Evolutionary conservation across 495 filamentous ascomycete species (phyloP), one percentile per base, ranked within the genome.

Genomic region (Sphaerosporella brunnea): DNA sequence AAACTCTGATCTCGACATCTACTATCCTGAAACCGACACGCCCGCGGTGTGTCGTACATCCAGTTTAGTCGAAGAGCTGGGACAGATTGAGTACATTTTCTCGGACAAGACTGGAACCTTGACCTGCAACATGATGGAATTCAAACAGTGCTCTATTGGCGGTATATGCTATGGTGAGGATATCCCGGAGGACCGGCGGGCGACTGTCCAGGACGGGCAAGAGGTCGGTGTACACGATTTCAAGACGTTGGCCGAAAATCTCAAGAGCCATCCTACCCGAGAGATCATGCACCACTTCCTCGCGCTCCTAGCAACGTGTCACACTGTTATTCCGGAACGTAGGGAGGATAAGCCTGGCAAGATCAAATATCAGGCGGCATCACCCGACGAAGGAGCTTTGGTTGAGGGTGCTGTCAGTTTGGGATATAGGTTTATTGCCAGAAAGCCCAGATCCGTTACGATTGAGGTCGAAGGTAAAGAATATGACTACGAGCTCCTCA

Each of bases 51-150:
- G 92, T 65, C 75, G 92, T 30, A 99, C 92, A 1, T 94, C 86
- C 0, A 93, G 84, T 54, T 69, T 99, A 53, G 92, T 99, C 8
- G 92, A 99, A 65, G 92, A 99, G 62, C 66, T 99, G 21, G 92
- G 92, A 37, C 93, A 96, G 70, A 90, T 99, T 49, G 90, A 95
- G 56, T 99, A 90, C 59, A 88, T 96, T 43, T 99, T 99, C 63
- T 94, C 86, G 2, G 92, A 99, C 65, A 97, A 99, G 68, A 99
- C 92, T 4, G 92, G 92, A 26, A 99, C 92, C n/a, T 66, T 99
- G 55, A 99, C 92, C 21, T 93, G 87, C 66, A 99, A 99, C 63
- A 77, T 81, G 74, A 99, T 99, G 92, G 92, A 96, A 63, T 99
- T 95, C 63, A 85, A 84, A 62, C 84, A 94, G 63, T 90, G 82